Evolutionary conservation across 139 green algal species (phyloP).

Genomic region (Tetratostichococcus sp.): DNA sequence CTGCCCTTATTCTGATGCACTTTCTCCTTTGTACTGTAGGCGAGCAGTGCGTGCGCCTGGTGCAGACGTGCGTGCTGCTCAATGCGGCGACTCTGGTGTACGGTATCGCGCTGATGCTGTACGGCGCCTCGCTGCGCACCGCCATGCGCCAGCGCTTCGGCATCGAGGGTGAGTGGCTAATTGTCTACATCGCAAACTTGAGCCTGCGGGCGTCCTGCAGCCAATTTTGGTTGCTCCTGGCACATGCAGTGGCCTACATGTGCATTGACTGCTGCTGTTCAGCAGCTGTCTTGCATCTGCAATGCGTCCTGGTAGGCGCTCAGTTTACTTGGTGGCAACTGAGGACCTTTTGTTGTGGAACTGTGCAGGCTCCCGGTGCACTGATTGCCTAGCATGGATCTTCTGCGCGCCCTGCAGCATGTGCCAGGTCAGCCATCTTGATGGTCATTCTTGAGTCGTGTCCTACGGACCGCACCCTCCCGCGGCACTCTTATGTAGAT

Average conservation of each 20-base stretch:
- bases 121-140: neutral
- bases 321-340: too few species aligned
- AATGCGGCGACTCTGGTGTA: neutral
- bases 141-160: slow-evolving; percentile 4
- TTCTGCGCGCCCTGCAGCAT: neutral
- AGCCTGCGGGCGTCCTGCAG: neutral
- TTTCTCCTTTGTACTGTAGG: too few species aligned
- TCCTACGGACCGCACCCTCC: too few species aligned
- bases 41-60: neutral
- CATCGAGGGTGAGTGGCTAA: neutral
- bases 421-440: neutral
- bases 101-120: neutral
- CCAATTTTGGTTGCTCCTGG: neutral
- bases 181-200: neutral
- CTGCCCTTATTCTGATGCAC: too few species aligned
- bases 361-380: neutral
- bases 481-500: too few species aligned
- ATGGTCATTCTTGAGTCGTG: too few species aligned
- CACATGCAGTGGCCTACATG: neutral
- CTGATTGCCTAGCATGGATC: slow-evolving; percentile 5
- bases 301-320: neutral
- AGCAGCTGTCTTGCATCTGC: too few species aligned
- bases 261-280: too few species aligned
- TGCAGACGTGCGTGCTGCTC: neutral
- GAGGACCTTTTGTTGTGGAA: neutral